Conservation (phyloP, 2,329 filamentous ascomycete species). For the Shiraia sp. region DNA sequence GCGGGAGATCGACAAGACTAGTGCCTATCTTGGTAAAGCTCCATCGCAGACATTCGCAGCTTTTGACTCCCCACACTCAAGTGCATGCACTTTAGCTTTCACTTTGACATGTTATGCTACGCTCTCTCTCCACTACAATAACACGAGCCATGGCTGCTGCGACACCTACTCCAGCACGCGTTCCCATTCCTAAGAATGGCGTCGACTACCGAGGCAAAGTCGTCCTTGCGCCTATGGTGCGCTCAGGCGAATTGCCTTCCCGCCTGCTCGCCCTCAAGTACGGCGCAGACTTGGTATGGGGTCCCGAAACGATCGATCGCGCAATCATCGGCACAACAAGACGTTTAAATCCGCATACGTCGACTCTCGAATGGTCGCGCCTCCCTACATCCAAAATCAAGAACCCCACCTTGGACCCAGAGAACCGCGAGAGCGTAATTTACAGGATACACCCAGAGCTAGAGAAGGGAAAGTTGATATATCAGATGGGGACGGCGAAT, state of each 20-base stretch:
- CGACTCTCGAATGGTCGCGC: slow-evolving; percentile 84
- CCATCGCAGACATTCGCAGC: not conserved
- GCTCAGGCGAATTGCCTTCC: slow-evolving; percentile 92
- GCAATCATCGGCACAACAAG: slow-evolving; percentile 87
- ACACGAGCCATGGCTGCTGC: slow-evolving; percentile 36
- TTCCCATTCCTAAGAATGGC: slow-evolving; percentile 83
- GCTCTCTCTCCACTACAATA: slow-evolving; percentile 31
- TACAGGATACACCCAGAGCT: slow-evolving; percentile 79
- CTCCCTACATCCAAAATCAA: slow-evolving; percentile 70
- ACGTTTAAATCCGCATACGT: slow-evolving; percentile 73
- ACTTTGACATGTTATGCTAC: slow-evolving; percentile 46
- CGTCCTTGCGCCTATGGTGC: slow-evolving; percentile 96
- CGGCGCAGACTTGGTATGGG: slow-evolving; percentile 96
- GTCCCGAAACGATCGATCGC: slow-evolving; percentile 91
- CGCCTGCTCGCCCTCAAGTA: slow-evolving; percentile 89
- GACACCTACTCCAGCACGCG: slow-evolving; percentile 53
- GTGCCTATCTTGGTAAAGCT: too few species aligned
- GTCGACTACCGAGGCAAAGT: slow-evolving; percentile 94
- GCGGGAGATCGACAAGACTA: too few species aligned
- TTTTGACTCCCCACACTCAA: slow-evolving; percentile 4
- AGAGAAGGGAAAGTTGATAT: slow-evolving; percentile 78
- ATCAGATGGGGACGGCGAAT: slow-evolving; percentile 87
- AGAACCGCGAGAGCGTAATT: slow-evolving; percentile 67
- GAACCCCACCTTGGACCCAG: slow-evolving; percentile 59
- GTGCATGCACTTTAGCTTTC: not conserved